Evolutionary conservation across 768 basidiomycete genomes (phyloP).

Genomic region (Suillus decipiens): DNA sequence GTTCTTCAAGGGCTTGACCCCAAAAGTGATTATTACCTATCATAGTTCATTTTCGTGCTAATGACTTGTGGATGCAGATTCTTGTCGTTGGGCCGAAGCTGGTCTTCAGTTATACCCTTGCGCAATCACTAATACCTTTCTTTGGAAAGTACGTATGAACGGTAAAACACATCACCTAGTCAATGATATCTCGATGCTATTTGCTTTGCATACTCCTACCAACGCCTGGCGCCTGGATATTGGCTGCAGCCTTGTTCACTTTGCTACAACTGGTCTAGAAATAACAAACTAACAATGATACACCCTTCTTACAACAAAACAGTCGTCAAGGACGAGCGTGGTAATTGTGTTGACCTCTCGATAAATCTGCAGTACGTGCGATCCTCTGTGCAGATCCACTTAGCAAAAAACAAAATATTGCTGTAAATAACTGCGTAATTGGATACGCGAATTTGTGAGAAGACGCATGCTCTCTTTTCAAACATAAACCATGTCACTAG

Average conservation of each 20-base stretch:
- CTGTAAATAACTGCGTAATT: not conserved
- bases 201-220: not conserved
- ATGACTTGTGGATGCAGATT: conserved; percentile 57
- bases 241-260: not conserved
- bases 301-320: not conserved
- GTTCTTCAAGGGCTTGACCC: conserved; percentile 97
- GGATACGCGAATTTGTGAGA: not conserved
- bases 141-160: conserved; percentile 81
- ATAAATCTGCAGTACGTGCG: not conserved
- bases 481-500: not conserved
- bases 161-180: not conserved
- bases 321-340: not conserved
- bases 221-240: not conserved
- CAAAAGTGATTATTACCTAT: conserved; percentile 61
- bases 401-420: not conserved
- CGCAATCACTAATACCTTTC: conserved; percentile 91
- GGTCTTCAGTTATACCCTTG: conserved; percentile 97
- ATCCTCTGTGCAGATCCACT: not conserved
- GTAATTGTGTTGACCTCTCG: not conserved
- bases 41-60: conserved; percentile 26
- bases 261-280: not conserved
- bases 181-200: not conserved
- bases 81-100: conserved; percentile 97
- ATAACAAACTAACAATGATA: not conserved
- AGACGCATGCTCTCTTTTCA: not conserved